A percentile compares a stretch with the other conserved stretches of the same genome.
Evolutionary conservation across 805 yeast species (phyloP).

Genomic region (Candida maesae): DNA sequence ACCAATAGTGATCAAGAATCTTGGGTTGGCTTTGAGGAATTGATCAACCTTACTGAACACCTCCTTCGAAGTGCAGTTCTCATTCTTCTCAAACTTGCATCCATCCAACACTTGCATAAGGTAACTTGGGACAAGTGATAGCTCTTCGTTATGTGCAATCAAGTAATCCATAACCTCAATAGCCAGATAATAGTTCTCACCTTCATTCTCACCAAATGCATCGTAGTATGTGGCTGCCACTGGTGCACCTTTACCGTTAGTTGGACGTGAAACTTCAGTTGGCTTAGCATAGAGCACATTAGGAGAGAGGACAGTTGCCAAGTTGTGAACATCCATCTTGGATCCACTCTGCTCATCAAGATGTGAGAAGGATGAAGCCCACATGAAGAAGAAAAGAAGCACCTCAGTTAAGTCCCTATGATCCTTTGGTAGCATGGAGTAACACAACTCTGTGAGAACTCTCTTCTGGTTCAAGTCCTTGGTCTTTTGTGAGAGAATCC

Average conservation of each 20-base stretch:
- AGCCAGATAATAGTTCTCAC: constrained; percentile 80
- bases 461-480: constrained; percentile 43
- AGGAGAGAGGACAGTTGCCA: constrained; percentile 95
- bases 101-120: constrained; percentile 29
- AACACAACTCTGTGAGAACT: constrained; percentile 56
- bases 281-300: constrained; percentile 70
- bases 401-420: constrained; percentile 88
- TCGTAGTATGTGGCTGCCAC: constrained; percentile 32
- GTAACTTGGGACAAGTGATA: constrained; percentile 70
- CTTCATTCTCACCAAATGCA: constrained; percentile 39
- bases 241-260: constrained; percentile 18
- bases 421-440: constrained; percentile 74
- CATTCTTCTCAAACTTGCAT: constrained; percentile 22
- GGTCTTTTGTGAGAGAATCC: constrained; percentile 66
- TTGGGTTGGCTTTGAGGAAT: constrained; percentile 27
- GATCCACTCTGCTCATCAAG: constrained; percentile 88
- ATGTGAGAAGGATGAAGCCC: constrained; percentile 95
- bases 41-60: constrained; percentile 32
- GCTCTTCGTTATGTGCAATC: constrained; percentile 76
- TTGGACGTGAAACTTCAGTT: constrained; percentile 28
- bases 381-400: constrained; percentile 75
- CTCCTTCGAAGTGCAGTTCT: constrained; percentile 35
- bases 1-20: constrained; percentile 13
- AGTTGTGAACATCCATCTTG: constrained; percentile 92
- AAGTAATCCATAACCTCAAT: constrained; percentile 86